Percentiles rank a stretch among this genome's conserved stretches.
Evolutionary conservation across 2,329 filamentous ascomycete genomes (phyloP).

Genomic region (Mycosphaerella sp.): DNA sequence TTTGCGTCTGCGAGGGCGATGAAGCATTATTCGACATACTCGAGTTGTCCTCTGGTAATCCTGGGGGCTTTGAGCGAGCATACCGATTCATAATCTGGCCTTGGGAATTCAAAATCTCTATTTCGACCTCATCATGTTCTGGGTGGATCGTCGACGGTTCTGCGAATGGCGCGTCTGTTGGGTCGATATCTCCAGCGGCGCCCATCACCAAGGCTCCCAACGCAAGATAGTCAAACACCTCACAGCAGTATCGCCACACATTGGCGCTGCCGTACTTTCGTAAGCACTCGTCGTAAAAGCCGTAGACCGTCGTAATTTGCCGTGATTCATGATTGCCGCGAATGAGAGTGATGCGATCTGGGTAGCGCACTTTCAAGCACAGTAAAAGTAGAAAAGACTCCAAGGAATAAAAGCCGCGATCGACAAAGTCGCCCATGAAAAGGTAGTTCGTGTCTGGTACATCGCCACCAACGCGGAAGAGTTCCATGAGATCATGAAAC

Average conservation of each 20-base stretch:
- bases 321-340: constrained; percentile 75
- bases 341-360: constrained; percentile 93
- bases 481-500: constrained; percentile 98
- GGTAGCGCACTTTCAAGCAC: constrained; percentile 94
- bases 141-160: constrained; percentile 46
- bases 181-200: constrained; percentile 61
- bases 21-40: constrained; percentile 30
- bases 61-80: constrained; percentile 41
- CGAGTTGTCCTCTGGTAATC: constrained; percentile 18
- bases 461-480: constrained; percentile 95
- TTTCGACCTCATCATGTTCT: constrained; percentile 68
- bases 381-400: constrained; percentile 94
- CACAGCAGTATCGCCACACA: constrained; percentile 92
- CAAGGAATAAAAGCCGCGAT: constrained; percentile 95
- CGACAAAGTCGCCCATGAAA: constrained; percentile 95
- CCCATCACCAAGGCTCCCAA: constrained; percentile 87
- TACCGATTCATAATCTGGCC: constrained; percentile 73
- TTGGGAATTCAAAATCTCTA: constrained; percentile 83
- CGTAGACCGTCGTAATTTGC: constrained; percentile 95
- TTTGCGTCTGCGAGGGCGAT: constrained; percentile 38
- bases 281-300: constrained; percentile 96
- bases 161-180: constrained; percentile 50
- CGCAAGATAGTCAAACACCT: constrained; percentile 95
- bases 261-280: constrained; percentile 95
- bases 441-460: constrained; percentile 98